Conservation (phyloP, 345 rosid species). For the Xanthoceras sorbifolium region DNA sequence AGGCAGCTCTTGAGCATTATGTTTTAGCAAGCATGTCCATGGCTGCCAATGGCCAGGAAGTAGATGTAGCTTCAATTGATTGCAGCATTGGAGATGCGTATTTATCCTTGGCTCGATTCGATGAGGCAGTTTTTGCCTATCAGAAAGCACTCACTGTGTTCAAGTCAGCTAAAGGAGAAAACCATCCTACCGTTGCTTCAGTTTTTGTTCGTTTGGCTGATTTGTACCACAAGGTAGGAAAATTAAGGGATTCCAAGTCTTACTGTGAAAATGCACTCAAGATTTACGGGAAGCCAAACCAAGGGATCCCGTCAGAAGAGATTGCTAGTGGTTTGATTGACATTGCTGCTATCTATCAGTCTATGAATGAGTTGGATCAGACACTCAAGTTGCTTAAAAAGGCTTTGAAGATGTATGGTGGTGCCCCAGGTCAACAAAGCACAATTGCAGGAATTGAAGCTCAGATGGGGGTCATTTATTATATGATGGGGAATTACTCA, state of each 20-base stretch:
- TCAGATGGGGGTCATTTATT: slow-evolving; percentile 88
- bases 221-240: slow-evolving; percentile 77
- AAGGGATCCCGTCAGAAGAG: slow-evolving; percentile 63
- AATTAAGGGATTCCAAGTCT: slow-evolving; percentile 72
- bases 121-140: slow-evolving; percentile 83
- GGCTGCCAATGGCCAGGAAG: slow-evolving; percentile 62
- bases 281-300: slow-evolving; percentile 62
- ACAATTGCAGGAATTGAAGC: slow-evolving; percentile 89
- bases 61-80: slow-evolving; percentile 76
- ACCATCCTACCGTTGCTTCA: slow-evolving; percentile 77
- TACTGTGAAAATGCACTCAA: slow-evolving; percentile 80
- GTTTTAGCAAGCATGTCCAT: slow-evolving; percentile 88
- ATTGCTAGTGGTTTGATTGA: slow-evolving; percentile 83
- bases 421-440: slow-evolving; percentile 70
- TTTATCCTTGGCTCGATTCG: slow-evolving; percentile 76
- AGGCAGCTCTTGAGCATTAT: slow-evolving; percentile 86
- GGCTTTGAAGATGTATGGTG: slow-evolving; percentile 60
- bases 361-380: slow-evolving; percentile 68
- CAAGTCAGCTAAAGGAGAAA: slow-evolving; percentile 79
- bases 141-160: slow-evolving; percentile 83
- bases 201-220: slow-evolving; percentile 90
- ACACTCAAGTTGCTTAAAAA: slow-evolving; percentile 68
- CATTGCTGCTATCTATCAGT: slow-evolving; percentile 80
- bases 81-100: slow-evolving; percentile 94
- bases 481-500: slow-evolving; percentile 72